Percentiles rank a stretch among this genome's conserved stretches.
Evolutionary conservation across 176 grass and related monocot species (phyloP).

Genomic region (Zoysia pacifica): DNA sequence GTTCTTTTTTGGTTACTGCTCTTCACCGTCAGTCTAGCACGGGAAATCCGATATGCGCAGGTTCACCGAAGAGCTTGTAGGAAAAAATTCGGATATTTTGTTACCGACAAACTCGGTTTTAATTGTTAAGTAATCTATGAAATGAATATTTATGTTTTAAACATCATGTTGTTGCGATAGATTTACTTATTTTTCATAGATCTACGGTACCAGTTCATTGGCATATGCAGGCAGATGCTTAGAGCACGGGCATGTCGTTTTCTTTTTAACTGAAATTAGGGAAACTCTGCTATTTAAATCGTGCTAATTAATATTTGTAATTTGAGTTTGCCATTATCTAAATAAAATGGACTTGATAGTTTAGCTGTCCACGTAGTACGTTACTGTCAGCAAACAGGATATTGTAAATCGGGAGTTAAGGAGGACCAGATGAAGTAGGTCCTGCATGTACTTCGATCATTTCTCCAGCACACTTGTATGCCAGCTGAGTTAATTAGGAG

Average conservation of each 20-base stretch:
- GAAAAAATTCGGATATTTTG: background rate
- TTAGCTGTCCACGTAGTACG: background rate
- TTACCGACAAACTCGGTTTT: background rate
- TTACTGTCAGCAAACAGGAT: conserved; percentile 5
- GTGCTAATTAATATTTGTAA: background rate
- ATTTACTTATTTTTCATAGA: background rate
- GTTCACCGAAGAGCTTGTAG: background rate
- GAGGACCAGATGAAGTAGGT: background rate
- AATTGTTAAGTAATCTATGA: background rate
- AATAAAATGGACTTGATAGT: too few relatives aligned
- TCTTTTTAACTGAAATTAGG: background rate
- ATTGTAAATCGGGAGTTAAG: background rate
- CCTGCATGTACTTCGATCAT: background rate
- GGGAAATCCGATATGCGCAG: background rate
- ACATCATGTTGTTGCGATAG: background rate
- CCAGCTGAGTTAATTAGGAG: background rate
- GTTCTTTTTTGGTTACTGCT: background rate
- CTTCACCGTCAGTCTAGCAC: background rate
- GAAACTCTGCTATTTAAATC: background rate
- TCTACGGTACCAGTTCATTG: background rate
- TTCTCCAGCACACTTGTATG: background rate
- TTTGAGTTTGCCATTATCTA: background rate
- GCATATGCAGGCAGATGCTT: background rate
- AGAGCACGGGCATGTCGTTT: background rate
- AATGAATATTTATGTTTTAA: background rate